A percentile compares a stretch with the other conserved stretches of the same genome.
phyloP scores from a whole-genome alignment of 2,329 filamentous ascomycete species.

The Alternaria sp. region DNA sequence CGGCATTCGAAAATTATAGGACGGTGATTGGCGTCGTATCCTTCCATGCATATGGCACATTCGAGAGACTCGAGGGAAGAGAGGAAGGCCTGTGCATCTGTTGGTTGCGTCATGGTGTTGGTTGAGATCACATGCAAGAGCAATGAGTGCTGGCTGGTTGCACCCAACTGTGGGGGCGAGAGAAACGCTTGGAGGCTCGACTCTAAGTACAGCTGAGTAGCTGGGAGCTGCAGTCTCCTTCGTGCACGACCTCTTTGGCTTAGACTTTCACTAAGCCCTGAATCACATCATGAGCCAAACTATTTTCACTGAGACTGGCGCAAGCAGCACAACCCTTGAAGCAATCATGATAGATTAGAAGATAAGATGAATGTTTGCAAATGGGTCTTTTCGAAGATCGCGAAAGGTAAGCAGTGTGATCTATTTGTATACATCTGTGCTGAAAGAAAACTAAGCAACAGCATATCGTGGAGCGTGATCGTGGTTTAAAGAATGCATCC shows the following conservation, averaged over 20 bases:
- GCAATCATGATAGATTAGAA: background rate
- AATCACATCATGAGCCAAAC: background rate
- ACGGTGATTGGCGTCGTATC: background rate
- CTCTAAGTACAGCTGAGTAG: background rate
- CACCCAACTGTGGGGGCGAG: background rate
- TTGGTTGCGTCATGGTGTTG: background rate
- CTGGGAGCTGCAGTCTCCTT: background rate
- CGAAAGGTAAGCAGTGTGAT: background rate
- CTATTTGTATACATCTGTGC: background rate
- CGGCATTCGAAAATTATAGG: background rate
- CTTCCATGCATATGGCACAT: conserved; percentile 3
- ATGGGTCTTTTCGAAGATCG: background rate
- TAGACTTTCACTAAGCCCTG: background rate
- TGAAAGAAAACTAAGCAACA: background rate
- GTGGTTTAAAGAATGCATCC: background rate
- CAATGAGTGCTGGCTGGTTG: background rate
- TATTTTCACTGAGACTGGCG: background rate
- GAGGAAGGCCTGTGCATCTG: background rate
- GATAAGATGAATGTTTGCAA: background rate
- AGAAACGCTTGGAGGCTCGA: background rate
- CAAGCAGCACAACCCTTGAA: background rate
- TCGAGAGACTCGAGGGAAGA: background rate
- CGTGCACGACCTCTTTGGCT: background rate
- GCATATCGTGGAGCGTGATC: background rate
- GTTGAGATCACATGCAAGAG: background rate